Conservation (phyloP, 441 rosid species). For the Pelargonium australe region DNA sequence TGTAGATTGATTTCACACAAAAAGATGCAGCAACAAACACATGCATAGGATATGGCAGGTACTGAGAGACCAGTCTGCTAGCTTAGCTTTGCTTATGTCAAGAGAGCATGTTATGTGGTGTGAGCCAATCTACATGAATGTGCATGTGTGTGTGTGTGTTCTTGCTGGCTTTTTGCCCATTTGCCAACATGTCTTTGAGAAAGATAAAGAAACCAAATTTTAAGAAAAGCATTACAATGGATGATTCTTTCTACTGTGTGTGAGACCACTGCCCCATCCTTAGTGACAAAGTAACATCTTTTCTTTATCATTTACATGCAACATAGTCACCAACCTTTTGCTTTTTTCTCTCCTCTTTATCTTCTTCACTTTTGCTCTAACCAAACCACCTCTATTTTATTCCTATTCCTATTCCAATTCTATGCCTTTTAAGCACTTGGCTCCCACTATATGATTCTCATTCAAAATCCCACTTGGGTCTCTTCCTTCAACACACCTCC, state of each 20-base stretch:
- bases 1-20: too few relatives aligned
- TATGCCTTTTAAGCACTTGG: conserved; percentile 23
- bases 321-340: conserved; percentile 35
- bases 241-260: conserved; percentile 14
- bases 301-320: conserved; percentile 34
- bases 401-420: conserved; percentile 2
- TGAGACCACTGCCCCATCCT: conserved; percentile 30
- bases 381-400: conserved; percentile 14
- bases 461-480: conserved; percentile 19
- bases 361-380: conserved; percentile 16
- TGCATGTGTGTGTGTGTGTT: too few relatives aligned
- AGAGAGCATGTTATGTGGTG: too few relatives aligned
- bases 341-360: conserved; percentile 23
- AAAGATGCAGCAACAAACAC: too few relatives aligned
- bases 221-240: conserved; percentile 8
- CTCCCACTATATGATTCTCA: conserved; percentile 16
- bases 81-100: too few relatives aligned
- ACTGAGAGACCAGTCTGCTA: too few relatives aligned
- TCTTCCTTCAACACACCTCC: conserved; percentile 20
- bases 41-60: too few relatives aligned
- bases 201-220: conserved; percentile 13
- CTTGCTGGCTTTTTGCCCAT: too few relatives aligned
- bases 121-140: too few relatives aligned
- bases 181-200: conserved; percentile 6
- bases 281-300: conserved; percentile 61